Base-by-base conservation (phyloP, 2,329 filamentous ascomycete species). In the Pseudogymnoascus sp. region DNA sequence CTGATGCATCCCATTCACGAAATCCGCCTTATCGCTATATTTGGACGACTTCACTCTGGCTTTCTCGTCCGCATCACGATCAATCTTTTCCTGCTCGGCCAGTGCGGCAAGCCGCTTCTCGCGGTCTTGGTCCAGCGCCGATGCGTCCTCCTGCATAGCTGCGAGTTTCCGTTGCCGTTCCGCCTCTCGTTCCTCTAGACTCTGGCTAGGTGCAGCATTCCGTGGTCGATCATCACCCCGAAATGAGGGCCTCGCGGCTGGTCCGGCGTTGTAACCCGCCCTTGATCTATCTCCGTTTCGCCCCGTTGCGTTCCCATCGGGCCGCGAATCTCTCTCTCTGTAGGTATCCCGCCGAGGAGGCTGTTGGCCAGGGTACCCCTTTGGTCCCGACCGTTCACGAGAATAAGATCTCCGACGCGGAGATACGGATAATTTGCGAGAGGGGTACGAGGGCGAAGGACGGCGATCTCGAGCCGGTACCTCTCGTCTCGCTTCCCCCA, bases 141-240 rank as follows among this genome's bases (percentile, higher is more conserved):
- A 81, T 4, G 89, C 89, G 28, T 86, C 87, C 16, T 82, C 82
- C 72, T 90, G 88, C 89, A 92, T 91, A 7, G 85, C 87, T 14
- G 86, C 88, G 16, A 91, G 76, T 72, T 86, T 90, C 24, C 82
- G 81, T 11, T 86, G 85, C n/a, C 81, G 80, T 66, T 89, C 86
- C 22, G 84, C 82, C 19, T 82, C 82, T 6, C 72, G 74, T 3
- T 75, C 74, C 14, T 69, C 66, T 62, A 66, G n/a, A 43, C 3
- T 46, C 16, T 50, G 53, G 41, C 60, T 31, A 33, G 22, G 60
- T 33, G 38, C 19, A 50, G 26, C 19, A 11, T 37, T 61, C 59
- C 67, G 67, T 35, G 70, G 66, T 56, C 68, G 62, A 63, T 72
- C 70, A 53, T 31, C 46, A 12, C 46, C 46, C 2, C 46, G 24